These are phyloP conservation scores for Plasmopara viticola DNA, from an alignment of 352 stramenopile genomes.

Conservation along the genomic window DNA sequence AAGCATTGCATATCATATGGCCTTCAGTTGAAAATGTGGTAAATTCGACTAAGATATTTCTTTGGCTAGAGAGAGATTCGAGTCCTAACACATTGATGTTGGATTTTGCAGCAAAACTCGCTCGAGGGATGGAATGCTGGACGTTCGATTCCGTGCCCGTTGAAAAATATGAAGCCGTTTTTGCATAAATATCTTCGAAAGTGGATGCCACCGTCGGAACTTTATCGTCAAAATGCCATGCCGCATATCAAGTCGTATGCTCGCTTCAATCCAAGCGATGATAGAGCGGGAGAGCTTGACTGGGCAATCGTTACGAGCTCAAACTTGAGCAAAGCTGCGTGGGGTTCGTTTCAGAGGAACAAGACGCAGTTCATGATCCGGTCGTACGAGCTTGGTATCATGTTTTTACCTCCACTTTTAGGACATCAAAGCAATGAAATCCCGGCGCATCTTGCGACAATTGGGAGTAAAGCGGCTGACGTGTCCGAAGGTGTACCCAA, in stretches of 20 bases:
- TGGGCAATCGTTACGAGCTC: slow-evolving; percentile 76
- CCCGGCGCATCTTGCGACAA: slow-evolving; percentile 22
- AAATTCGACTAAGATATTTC: slow-evolving; percentile 7
- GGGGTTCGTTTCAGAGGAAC: slow-evolving; percentile 69
- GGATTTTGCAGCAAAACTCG: slow-evolving; percentile 52
- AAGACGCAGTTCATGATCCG: slow-evolving; percentile 75
- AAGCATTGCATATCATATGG: slow-evolving; percentile 75
- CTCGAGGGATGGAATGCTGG: slow-evolving; percentile 73
- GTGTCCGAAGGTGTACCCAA: slow-evolving; percentile 5
- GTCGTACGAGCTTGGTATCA: slow-evolving; percentile 74
- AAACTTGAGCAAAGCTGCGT: slow-evolving; percentile 81
- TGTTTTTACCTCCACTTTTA: slow-evolving; percentile 50
- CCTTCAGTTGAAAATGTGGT: slow-evolving; percentile 75
- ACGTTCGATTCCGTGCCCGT: slow-evolving; percentile 56
- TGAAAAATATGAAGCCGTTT: slow-evolving; percentile 86
- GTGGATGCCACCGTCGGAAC: slow-evolving; percentile 45
- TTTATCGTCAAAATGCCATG: slow-evolving; percentile 75
- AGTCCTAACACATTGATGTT: background rate
- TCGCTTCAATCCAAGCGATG: slow-evolving; percentile 38
- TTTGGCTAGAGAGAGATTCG: too few species aligned
- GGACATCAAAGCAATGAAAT: slow-evolving; percentile 2
- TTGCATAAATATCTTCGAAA: slow-evolving; percentile 80
- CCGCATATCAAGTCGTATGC: slow-evolving; percentile 82
- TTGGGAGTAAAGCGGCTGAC: slow-evolving; percentile 28
- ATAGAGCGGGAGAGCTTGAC: slow-evolving; percentile 33